A percentile compares a stretch with the other conserved stretches of the same genome.
Conservation (phyloP, 73 alveolate species). For the Symbiodinium natans region DNA sequence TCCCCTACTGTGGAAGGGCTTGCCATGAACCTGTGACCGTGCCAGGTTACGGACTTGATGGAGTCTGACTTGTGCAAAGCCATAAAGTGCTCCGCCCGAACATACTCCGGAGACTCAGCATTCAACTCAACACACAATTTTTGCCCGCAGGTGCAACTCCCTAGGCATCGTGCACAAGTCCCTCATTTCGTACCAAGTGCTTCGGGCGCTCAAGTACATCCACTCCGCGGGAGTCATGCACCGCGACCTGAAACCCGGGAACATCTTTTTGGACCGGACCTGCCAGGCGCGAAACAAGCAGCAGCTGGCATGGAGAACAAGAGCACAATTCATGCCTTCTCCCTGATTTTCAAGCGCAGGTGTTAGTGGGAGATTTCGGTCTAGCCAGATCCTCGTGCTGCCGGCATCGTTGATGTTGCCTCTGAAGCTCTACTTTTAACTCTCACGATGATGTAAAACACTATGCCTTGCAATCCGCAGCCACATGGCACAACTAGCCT, state of each 20-base stretch:
- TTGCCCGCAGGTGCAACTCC: constrained; percentile 65
- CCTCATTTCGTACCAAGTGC: constrained; percentile 65
- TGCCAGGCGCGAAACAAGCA: no score
- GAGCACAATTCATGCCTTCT: no score
- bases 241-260: constrained; percentile 77
- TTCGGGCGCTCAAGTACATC: constrained; percentile 73
- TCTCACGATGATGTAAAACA: no score
- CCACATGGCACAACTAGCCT: no score
- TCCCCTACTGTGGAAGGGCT: no score
- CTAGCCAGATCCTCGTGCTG: constrained; percentile 66
- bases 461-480: no score
- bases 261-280: constrained; percentile 57
- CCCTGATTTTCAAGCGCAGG: no score
- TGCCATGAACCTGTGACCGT: no score
- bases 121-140: no score
- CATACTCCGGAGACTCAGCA: no score
- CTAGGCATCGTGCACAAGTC: constrained; percentile 56
- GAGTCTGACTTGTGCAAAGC: constrained; percentile 92
- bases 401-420: background rate
- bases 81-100: constrained; percentile 25
- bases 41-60: constrained; percentile 81
- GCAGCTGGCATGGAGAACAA: no score
- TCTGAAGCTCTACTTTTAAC: no score
- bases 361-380: constrained; percentile 76
- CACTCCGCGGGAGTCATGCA: constrained; percentile 92